phyloP scores from a whole-genome alignment of 2,329 filamentous ascomycete genomes.

The Ilyonectria robusta region DNA sequence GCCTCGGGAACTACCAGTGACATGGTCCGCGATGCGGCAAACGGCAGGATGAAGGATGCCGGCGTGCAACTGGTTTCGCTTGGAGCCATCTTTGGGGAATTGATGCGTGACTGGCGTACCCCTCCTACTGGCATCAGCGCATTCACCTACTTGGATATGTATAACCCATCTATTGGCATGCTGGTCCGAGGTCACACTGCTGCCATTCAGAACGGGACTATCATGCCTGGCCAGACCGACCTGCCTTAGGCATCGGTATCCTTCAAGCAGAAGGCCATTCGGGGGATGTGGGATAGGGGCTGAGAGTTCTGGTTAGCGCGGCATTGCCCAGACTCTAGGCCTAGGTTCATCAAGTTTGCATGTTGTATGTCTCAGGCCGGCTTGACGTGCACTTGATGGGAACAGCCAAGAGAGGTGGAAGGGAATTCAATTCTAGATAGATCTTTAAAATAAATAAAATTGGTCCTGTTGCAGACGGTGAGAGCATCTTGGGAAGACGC shows the following conservation, averaged over 20 bases:
- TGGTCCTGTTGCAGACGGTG: too few species aligned
- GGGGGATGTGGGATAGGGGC: neutral
- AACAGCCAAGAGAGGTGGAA: too few species aligned
- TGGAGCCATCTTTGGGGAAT: slow-evolving; percentile 66
- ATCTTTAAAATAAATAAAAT: too few species aligned
- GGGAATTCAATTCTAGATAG: too few species aligned
- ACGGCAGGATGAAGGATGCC: slow-evolving; percentile 69
- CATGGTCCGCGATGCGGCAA: slow-evolving; percentile 66
- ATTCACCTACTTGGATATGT: slow-evolving; percentile 67
- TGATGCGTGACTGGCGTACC: slow-evolving; percentile 71
- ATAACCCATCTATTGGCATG: slow-evolving; percentile 66
- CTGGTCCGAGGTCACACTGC: slow-evolving; percentile 67
- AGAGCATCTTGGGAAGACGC: too few species aligned
- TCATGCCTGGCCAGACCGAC: slow-evolving; percentile 61
- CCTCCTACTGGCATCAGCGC: slow-evolving; percentile 57
- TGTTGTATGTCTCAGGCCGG: neutral
- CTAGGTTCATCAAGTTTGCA: neutral
- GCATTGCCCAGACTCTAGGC: neutral
- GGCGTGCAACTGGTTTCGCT: slow-evolving; percentile 67
- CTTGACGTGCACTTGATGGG: too few species aligned
- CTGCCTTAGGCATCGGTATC: neutral
- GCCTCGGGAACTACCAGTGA: slow-evolving; percentile 68
- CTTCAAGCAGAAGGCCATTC: neutral
- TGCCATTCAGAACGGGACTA: slow-evolving; percentile 66
- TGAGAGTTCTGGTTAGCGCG: neutral